A percentile compares a stretch with the other conserved stretches of the same genome.
phyloP scores from a whole-genome alignment of 129 eudicot species.

The Pulicaria dysenterica region DNA sequence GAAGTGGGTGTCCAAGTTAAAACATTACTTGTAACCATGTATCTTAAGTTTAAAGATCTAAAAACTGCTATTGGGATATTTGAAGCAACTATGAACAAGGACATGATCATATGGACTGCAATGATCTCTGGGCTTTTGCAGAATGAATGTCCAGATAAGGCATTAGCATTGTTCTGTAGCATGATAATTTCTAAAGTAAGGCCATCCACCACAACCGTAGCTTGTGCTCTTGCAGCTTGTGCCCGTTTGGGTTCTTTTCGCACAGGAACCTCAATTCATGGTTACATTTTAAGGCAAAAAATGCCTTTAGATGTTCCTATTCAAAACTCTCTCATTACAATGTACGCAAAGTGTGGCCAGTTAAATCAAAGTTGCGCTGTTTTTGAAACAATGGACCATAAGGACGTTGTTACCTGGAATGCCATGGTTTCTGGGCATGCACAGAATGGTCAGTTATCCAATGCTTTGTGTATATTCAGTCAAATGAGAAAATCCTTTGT shows the following conservation, averaged over 20 bases:
- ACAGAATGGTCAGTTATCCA: slow-evolving; percentile 59
- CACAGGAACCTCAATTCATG: slow-evolving; percentile 69
- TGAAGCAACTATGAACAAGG: slow-evolving; percentile 53
- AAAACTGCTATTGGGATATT: slow-evolving; percentile 51
- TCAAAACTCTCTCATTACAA: slow-evolving; percentile 79
- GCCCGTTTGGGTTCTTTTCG: slow-evolving; percentile 50
- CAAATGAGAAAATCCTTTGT: slow-evolving; percentile 65
- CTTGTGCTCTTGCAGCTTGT: slow-evolving; percentile 83
- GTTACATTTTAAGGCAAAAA: slow-evolving; percentile 57
- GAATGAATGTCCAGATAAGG: slow-evolving; percentile 61
- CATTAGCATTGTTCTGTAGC: slow-evolving; percentile 46
- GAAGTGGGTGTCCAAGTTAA: slow-evolving; percentile 53
- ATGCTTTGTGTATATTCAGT: slow-evolving; percentile 54
- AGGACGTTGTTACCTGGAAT: slow-evolving; percentile 89
- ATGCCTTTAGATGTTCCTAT: slow-evolving; percentile 52
- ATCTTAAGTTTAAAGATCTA: slow-evolving; percentile 53
- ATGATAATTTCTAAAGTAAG: slow-evolving; percentile 53
- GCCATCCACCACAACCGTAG: slow-evolving; percentile 65
- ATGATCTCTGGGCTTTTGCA: slow-evolving; percentile 92
- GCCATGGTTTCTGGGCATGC: slow-evolving; percentile 78
- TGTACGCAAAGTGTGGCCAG: slow-evolving; percentile 77
- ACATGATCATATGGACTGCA: slow-evolving; percentile 72
- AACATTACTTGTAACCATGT: slow-evolving; percentile 67
- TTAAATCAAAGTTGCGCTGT: slow-evolving; percentile 48
- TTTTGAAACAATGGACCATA: slow-evolving; percentile 58